Evolutionary conservation across 176 grass and related monocot species (phyloP), one percentile per base, ranked within the genome.

Genomic region (Juncus inflexus): DNA sequence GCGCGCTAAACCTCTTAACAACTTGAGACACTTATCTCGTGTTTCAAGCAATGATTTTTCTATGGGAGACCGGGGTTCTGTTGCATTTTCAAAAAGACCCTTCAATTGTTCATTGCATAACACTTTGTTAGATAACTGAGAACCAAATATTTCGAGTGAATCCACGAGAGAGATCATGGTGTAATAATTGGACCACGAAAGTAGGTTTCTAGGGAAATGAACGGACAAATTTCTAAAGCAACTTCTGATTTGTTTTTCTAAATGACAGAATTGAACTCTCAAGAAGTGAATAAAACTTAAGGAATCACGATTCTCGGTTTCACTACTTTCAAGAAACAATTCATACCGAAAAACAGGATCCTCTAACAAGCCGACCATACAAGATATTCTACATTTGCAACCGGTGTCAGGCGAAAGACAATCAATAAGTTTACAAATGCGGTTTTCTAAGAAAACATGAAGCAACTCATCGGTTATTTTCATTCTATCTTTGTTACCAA

Each of bases 391-490:
- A 49, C 72, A 54, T 2, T 52, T 89, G 79, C 85, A 86, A 56
- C 90, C 90, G 61, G 78, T 67, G 49, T 71, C 55, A 47, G 79
- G 64, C 39, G 82, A 78, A 86, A 95, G 83, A 8, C 85, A 95
- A 61, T 80, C 76, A 59, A 61, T n/a, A 71, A 95, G 90, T 62
- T 58, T 72, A 8, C 79, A 79, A 9, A 75, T 7, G 28, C 90
- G 85, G 72, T 72, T 49, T 11, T 83, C 76, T 35, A 87, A 40
- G 40, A 83, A 87, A 51, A 87, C 43, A 7, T 58, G 15, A 14
- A 39, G 12, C 15, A 87, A 65, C 15, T 73, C 55, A 53, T 57
- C 76, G 13, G 37, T 61, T 35, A 79, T 59, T 2, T 41, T 15
- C 76, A 83, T 63, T 7, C 54, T 66, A 1, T 63, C 56, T 45